phyloP scores from a whole-genome alignment of 2,329 filamentous ascomycete species.

The Fusarium bactridioides region DNA sequence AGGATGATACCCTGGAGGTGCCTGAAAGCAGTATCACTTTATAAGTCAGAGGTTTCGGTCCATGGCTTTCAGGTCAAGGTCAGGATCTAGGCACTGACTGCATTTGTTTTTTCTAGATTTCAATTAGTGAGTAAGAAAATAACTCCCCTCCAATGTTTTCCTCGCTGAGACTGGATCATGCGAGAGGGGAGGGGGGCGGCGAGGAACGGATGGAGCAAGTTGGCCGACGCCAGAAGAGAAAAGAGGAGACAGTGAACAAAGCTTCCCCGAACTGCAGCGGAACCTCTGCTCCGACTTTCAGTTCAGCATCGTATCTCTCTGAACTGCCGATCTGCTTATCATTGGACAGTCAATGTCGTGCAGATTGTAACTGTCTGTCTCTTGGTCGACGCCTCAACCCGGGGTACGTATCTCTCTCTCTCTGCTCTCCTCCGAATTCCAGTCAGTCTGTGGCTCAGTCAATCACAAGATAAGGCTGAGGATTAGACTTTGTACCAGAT shows the following conservation, averaged over 20 bases:
- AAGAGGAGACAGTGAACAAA: not conserved
- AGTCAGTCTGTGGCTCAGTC: not conserved
- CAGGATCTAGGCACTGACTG: not conserved
- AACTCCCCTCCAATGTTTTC: slow-evolving; percentile 12
- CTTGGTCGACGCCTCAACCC: not conserved
- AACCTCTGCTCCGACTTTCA: not conserved
- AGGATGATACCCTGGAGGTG: not conserved
- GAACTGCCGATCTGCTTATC: slow-evolving; percentile 5
- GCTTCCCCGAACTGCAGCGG: not conserved
- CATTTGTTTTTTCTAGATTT: not conserved
- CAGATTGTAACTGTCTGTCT: not conserved
- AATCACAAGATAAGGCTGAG: slow-evolving; percentile 1
- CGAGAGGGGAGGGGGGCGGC: slow-evolving; percentile 1
- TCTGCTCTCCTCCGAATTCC: not conserved
- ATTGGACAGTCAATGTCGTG: not conserved
- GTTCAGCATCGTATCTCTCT: not conserved
- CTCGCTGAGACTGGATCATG: not conserved
- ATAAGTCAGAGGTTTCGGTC: not conserved
- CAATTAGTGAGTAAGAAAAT: not conserved
- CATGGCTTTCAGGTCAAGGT: not conserved
- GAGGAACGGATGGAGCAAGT: not conserved
- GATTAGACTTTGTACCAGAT: not conserved
- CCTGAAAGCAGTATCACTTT: slow-evolving; percentile 12
- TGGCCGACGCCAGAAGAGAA: slow-evolving; percentile 25
- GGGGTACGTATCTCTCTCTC: not conserved